Evolutionary conservation across 176 grass and related monocot species (phyloP).

Genomic region (Canna indica): DNA sequence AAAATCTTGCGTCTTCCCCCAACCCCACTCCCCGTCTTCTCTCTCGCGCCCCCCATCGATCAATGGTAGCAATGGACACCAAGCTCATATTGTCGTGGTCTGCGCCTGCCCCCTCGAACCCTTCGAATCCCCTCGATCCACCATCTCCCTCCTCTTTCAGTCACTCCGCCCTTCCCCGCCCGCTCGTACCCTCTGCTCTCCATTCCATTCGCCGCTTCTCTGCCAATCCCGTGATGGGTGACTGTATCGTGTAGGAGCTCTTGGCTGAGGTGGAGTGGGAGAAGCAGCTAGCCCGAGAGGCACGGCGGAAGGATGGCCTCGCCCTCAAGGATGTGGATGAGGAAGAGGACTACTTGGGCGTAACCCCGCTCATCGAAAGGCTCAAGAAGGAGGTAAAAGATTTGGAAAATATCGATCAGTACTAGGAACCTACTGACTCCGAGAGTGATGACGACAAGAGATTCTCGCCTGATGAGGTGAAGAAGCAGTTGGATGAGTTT

Average conservation of each 20-base stretch:
- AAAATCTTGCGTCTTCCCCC: neutral
- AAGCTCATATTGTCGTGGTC: constrained; percentile 28
- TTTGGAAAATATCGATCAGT: constrained; percentile 16
- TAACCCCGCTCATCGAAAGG: constrained; percentile 62
- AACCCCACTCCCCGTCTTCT: neutral
- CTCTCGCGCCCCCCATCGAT: neutral
- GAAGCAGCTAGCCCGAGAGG: too few relatives aligned
- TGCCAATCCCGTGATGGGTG: constrained; percentile 11
- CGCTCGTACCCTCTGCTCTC: neutral
- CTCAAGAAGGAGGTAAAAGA: constrained; percentile 37
- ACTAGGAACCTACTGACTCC: constrained; percentile 70
- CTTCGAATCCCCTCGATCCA: neutral
- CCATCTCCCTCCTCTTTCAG: neutral
- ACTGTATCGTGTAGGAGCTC: constrained; percentile 36
- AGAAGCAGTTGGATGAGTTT: constrained; percentile 37
- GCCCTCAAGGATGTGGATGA: constrained; percentile 24
- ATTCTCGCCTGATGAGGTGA: constrained; percentile 35
- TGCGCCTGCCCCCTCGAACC: neutral
- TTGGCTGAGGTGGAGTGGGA: constrained; percentile 37
- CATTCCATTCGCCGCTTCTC: neutral
- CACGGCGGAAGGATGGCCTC: constrained; percentile 12
- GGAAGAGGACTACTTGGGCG: constrained; percentile 64
- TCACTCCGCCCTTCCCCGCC: neutral
- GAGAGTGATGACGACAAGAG: constrained; percentile 84
- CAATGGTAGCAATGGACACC: constrained; percentile 41